Conservation (phyloP, 2,329 filamentous ascomycete genomes). For the Pochonia chlamydosporia region DNA sequence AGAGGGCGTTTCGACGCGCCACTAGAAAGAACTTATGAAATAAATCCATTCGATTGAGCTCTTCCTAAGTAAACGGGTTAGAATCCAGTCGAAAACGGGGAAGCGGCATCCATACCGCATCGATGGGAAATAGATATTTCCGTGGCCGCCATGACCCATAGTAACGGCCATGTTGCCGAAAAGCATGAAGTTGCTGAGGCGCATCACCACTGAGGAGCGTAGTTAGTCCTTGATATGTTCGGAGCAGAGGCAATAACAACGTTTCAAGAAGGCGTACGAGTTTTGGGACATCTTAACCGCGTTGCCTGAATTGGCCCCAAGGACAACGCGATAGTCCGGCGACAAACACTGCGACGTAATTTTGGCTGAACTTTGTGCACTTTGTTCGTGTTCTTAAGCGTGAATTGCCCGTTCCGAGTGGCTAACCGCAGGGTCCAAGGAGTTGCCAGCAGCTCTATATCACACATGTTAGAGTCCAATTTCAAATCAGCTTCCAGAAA, state of each 20-base stretch:
- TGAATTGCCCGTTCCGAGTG: too few species aligned
- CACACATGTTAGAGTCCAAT: too few species aligned
- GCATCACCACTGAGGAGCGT: background rate
- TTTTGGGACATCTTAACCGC: constrained; percentile 3
- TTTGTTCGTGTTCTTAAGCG: too few species aligned
- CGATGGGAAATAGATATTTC: constrained; percentile 72
- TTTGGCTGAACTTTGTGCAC: background rate
- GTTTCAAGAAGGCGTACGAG: background rate
- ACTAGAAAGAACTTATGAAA: constrained; percentile 72
- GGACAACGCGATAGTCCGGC: background rate
- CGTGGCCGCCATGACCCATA: constrained; percentile 65
- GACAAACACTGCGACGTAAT: background rate
- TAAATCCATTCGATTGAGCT: constrained; percentile 74
- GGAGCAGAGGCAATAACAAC: background rate
- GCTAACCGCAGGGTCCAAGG: too few species aligned
- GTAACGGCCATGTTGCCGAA: constrained; percentile 58
- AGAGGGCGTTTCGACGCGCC: constrained; percentile 43
- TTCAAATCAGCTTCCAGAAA: too few species aligned
- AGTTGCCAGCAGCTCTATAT: too few species aligned
- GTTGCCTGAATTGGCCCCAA: background rate
- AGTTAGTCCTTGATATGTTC: background rate
- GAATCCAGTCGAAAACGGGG: background rate
- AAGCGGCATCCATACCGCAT: constrained; percentile 49
- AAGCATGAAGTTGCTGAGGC: constrained; percentile 16
- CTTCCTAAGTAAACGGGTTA: constrained; percentile 39